Evolutionary conservation across 2,329 filamentous ascomycete genomes (phyloP).

Genomic region (Proliferodiscus dingleyae): DNA sequence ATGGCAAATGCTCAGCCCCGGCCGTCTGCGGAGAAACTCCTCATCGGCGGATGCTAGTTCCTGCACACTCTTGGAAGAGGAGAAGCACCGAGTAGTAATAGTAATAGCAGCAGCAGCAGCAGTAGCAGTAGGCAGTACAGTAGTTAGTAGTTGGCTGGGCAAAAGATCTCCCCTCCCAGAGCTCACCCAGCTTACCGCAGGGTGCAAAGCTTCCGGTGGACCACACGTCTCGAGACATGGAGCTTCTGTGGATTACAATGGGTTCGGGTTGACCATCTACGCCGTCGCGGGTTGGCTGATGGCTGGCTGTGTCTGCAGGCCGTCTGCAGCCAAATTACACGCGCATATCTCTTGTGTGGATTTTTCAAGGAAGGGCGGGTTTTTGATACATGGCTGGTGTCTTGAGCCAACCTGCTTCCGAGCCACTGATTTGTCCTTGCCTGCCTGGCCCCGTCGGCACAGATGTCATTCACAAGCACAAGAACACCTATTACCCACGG

Average conservation of each 20-base stretch:
- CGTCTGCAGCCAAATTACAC: not conserved
- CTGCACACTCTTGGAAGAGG: not conserved
- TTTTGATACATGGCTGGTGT: conserved; percentile 3
- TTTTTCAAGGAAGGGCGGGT: not conserved
- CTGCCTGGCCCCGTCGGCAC: conserved; percentile 3
- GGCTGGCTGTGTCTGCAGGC: not conserved
- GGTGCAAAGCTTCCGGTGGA: not conserved
- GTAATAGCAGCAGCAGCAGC: too few species aligned
- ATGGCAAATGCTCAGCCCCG: not conserved
- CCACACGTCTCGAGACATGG: not conserved
- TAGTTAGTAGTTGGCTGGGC: too few species aligned
- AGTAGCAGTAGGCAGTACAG: too few species aligned
- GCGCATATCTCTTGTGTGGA: not conserved
- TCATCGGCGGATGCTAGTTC: not conserved
- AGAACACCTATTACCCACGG: not conserved
- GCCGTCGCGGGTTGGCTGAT: not conserved
- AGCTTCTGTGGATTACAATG: not conserved
- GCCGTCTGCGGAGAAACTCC: not conserved
- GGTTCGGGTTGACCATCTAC: not conserved
- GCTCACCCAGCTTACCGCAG: not conserved
- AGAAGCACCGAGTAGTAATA: not conserved
- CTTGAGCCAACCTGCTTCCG: conserved; percentile 1
- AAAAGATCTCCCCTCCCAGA: too few species aligned
- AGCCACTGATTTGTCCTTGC: not conserved
- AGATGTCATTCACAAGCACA: conserved; percentile 5